Evolutionary conservation across 129 eudicot genomes (phyloP).

Genomic region (Flaveria sonorensis): DNA sequence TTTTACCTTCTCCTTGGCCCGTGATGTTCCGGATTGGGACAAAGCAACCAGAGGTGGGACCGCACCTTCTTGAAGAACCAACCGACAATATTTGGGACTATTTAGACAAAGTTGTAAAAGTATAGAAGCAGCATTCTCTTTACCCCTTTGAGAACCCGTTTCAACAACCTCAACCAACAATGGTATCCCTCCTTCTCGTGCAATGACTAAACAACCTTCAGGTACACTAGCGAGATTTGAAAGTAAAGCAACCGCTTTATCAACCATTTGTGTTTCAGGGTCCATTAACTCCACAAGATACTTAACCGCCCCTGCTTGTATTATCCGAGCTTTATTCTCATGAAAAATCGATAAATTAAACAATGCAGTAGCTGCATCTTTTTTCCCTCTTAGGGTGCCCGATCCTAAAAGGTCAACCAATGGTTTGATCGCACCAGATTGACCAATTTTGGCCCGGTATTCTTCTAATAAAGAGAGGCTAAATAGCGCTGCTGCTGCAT

Average conservation of each 20-base stretch:
- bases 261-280: constrained; percentile 74
- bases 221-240: constrained; percentile 69
- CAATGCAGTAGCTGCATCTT: constrained; percentile 92
- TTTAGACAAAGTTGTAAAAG: constrained; percentile 74
- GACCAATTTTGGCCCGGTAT: constrained; percentile 76
- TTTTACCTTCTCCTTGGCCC: constrained; percentile 90
- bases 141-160: constrained; percentile 82
- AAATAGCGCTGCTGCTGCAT: constrained; percentile 85
- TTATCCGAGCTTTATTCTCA: constrained; percentile 89
- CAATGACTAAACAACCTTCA: constrained; percentile 78
- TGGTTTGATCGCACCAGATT: constrained; percentile 79
- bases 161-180: constrained; percentile 81
- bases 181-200: constrained; percentile 79
- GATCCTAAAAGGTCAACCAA: constrained; percentile 70
- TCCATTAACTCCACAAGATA: constrained; percentile 65
- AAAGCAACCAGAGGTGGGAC: constrained; percentile 92
- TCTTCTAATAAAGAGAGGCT: constrained; percentile 86
- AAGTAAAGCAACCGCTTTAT: constrained; percentile 84
- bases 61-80: constrained; percentile 96
- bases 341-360: constrained; percentile 85
- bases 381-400: constrained; percentile 85
- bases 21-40: constrained; percentile 85
- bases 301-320: constrained; percentile 88
- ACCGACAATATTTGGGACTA: constrained; percentile 75
- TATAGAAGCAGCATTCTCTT: constrained; percentile 87